phyloP scores from a whole-genome alignment of 257 asterid species.

The Jaltomata sinuosa region DNA sequence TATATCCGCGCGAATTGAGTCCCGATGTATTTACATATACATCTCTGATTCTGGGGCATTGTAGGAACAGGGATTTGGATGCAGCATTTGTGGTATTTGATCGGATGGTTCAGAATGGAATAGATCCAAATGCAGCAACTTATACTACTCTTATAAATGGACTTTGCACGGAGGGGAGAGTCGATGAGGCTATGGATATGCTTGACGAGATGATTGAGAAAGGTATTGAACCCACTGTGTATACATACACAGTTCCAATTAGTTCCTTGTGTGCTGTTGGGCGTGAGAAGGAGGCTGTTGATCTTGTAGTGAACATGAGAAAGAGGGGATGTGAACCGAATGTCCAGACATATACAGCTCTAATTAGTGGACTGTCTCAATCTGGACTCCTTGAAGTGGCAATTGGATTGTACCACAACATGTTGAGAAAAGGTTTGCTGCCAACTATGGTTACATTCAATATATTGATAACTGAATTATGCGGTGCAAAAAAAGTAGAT shows the following conservation, averaged over 20 bases:
- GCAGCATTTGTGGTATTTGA: slow-evolving; percentile 56
- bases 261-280: slow-evolving; percentile 49
- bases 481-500: slow-evolving; percentile 38
- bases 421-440: slow-evolving; percentile 56
- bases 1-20: slow-evolving; percentile 39
- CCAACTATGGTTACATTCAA: slow-evolving; percentile 72
- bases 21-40: slow-evolving; percentile 87
- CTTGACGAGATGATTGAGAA: slow-evolving; percentile 64
- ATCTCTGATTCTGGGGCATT: slow-evolving; percentile 75
- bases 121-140: slow-evolving; percentile 64
- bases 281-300: slow-evolving; percentile 54
- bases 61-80: slow-evolving; percentile 60
- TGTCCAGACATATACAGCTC: slow-evolving; percentile 74
- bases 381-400: slow-evolving; percentile 55
- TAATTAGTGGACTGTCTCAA: slow-evolving; percentile 66
- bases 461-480: slow-evolving; percentile 51
- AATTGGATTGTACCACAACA: slow-evolving; percentile 76
- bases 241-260: slow-evolving; percentile 68
- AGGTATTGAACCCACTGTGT: slow-evolving; percentile 55
- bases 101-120: slow-evolving; percentile 63
- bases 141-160: slow-evolving; percentile 73
- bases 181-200: slow-evolving; percentile 62
- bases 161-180: slow-evolving; percentile 52
- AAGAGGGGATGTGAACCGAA: slow-evolving; percentile 51
- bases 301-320: slow-evolving; percentile 63